phyloP scores from a whole-genome alignment of 768 basidiomycete species.

The Phylloporus sp. region DNA sequence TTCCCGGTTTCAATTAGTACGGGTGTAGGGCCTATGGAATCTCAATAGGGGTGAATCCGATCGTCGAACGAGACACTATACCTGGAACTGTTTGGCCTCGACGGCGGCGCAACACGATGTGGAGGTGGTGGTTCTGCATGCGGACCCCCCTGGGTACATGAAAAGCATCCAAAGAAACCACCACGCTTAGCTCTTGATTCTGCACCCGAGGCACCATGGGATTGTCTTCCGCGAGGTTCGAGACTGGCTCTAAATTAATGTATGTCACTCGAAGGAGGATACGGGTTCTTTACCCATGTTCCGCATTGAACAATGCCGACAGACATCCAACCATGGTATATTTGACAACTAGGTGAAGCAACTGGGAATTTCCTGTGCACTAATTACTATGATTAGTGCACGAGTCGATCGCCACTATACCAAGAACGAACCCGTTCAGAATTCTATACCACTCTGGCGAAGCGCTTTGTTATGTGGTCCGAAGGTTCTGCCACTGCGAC shows the following conservation, averaged over 20 bases:
- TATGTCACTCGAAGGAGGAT: background rate
- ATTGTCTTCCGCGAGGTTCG: background rate
- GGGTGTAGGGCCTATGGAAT: background rate
- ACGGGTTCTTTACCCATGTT: background rate
- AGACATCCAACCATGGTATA: constrained; percentile 1
- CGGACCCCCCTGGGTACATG: background rate
- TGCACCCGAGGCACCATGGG: background rate
- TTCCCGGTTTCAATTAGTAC: background rate
- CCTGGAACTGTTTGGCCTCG: background rate
- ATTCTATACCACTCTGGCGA: background rate
- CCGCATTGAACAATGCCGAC: background rate
- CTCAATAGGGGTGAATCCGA: background rate
- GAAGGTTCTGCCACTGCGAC: too few relatives aligned
- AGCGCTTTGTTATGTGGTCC: background rate
- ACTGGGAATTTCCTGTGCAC: background rate
- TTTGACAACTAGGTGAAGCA: background rate
- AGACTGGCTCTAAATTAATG: background rate
- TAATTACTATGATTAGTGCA: background rate
- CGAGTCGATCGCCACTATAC: too few relatives aligned
- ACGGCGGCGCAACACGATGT: background rate
- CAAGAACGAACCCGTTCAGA: background rate
- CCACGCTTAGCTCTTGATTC: background rate
- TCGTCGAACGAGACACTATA: background rate
- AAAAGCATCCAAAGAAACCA: background rate
- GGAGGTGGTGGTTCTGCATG: background rate